Base-by-base conservation (phyloP, 2,329 filamentous ascomycete genomes). In the Zymoseptoria crescenta region DNA sequence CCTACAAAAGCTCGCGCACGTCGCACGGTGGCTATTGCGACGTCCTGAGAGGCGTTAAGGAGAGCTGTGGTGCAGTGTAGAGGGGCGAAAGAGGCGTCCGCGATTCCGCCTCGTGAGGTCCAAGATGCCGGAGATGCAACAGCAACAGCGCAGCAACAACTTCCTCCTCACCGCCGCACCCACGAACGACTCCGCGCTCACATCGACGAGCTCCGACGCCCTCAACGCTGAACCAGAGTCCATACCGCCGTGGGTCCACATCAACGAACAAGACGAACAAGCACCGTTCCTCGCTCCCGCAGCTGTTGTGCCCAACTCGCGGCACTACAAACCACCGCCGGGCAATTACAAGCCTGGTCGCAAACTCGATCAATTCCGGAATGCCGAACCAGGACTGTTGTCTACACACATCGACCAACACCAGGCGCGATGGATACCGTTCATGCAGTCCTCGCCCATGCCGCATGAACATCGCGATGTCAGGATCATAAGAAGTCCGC, bases 401-500 rank as follows among this genome's bases (percentile, higher is more conserved):
- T 70, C 68, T 49, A 63, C 66, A 49, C 69, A 70, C 8, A 70
- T 74, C 50, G 64, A 68, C 16, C 64, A 70, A 28, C 68, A 70
- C 50, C 71, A 73, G 60, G 62, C 61, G 50, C 64, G 70, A 65
- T 74, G 72, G 72, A 62, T 67, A 48, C 66, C 67, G 2, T 74
- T 74, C 60, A 74, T 74, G 72, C 59, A 72, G 54, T 70, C 68
- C 2, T 71, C 72, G 6, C 72, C 72, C 5, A 69, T 70, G 49
- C 62, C 73, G 69, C 63, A 69, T 19, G 66, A 67, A 52, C 61
- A 68, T 20, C 60, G 65, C 13, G 61, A 63, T 21, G 65, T 67
- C 19, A 65, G 75, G 13, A 71, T 75, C 28, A 67, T 75, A 2
- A 70, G 73, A 59, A 69, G 74, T 59, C 72, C 74, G 56, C 73